phyloP scores from a whole-genome alignment of 1,284 basidiomycete genomes.

The Neonothopanus nambi region DNA sequence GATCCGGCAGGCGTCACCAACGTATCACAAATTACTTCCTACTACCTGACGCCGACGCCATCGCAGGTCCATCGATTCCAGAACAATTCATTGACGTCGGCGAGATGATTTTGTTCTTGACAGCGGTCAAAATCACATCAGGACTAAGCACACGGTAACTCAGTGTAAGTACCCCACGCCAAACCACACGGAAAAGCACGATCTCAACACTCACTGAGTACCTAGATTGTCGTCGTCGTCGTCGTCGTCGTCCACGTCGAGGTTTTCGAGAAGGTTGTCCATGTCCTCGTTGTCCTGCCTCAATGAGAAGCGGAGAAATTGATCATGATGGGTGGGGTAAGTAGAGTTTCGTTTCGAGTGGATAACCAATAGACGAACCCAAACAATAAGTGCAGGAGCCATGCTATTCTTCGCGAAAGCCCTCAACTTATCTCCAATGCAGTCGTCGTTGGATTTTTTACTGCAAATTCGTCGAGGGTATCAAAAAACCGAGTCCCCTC shows the following conservation, averaged over 20 bases:
- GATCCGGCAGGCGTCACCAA: no score
- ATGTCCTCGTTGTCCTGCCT: constrained; percentile 9
- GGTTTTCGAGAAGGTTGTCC: constrained; percentile 17
- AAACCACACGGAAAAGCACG: neutral
- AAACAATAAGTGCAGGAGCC: constrained; percentile 9
- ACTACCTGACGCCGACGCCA: no score
- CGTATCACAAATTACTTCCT: no score
- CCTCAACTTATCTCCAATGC: constrained; percentile 5
- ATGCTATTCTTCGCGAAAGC: constrained; percentile 11
- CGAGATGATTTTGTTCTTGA: neutral
- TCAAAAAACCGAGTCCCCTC: neutral
- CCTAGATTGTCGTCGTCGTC: constrained; percentile 10
- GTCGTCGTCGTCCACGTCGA: constrained; percentile 20
- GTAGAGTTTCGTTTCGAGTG: neutral
- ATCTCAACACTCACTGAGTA: constrained; percentile 1
- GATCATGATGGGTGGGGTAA: no score
- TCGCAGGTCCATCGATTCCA: constrained; percentile 13
- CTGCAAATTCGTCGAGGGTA: neutral
- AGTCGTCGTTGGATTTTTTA: constrained; percentile 14
- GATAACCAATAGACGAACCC: constrained; percentile 1
- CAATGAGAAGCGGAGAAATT: no score
- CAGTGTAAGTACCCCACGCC: neutral
- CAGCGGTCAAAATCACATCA: constrained; percentile 11
- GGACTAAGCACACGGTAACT: constrained; percentile 2
- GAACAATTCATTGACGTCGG: constrained; percentile 16